Base-by-base conservation (phyloP, 2,329 filamentous ascomycete genomes). In the Pseudocercospora eumusae region DNA sequence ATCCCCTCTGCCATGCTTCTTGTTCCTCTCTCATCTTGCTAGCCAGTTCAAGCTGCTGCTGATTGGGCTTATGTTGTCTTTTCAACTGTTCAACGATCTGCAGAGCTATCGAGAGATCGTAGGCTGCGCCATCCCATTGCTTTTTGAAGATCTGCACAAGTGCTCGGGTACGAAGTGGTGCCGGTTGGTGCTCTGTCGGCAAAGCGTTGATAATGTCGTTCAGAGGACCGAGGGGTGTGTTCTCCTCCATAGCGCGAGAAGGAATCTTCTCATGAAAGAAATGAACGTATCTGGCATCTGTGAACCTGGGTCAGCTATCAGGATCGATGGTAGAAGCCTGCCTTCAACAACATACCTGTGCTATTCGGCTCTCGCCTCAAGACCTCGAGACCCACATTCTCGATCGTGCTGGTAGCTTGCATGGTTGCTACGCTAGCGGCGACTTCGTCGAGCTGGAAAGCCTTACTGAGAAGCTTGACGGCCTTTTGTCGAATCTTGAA, bases 221-320 rank as follows among this genome's bases (percentile, higher is more conserved):
- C 66, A 96, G 75, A 3, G 86, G 82, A 57, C 84, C 78, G 60
- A 93, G 76, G 64, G 85, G 88, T 8, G 90, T 93, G 69, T 84
- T 87, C 70, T 91, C 85, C 36, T 87, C 88, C 73, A 95, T 79
- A 73, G 89, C 86, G 45, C 88, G 80, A 44, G 86, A 89, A 1
- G 90, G 89, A 25, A 95, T 93, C 83, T 93, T 95, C 77, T 96
- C 90, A 76, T 93, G 90, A 75, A 96, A 96, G 78, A 93, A 95
- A 73, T 95, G 89, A n/a, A 95, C 91, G 73, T 95, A 95, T 75
- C 88, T 89, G 27, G 90, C 91, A 71, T 95, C 89, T 47, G 59
- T 27, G 42, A 27, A 58, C 13, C 50, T 23, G n/a, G 23, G 47
- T 64, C 56, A 59, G 60, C 49, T 9, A 47, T 31, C 23, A 56